phyloP scores from a whole-genome alignment of 2,329 filamentous ascomycete genomes.

The Fusarium pininemorale region DNA sequence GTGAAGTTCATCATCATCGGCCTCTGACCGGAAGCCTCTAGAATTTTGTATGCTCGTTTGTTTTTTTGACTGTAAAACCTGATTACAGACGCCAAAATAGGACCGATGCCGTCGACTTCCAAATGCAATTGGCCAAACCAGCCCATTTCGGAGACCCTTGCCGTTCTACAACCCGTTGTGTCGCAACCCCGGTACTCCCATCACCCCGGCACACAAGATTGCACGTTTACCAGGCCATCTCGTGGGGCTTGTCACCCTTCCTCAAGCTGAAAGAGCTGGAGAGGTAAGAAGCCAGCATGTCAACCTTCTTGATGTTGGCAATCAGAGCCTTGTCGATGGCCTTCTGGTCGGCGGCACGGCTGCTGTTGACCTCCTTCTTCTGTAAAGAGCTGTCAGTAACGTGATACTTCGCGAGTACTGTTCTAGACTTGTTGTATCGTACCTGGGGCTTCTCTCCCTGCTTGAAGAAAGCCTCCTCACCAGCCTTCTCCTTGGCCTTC shows the following conservation, averaged over 20 bases:
- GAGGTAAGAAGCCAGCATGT: constrained; percentile 92
- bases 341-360: constrained; percentile 97
- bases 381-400: constrained; percentile 55
- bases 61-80: constrained; percentile 69
- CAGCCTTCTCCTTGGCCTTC: constrained; percentile 93
- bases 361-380: constrained; percentile 97
- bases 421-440: constrained; percentile 49
- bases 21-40: constrained; percentile 48
- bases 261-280: constrained; percentile 96
- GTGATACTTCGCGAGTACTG: not conserved
- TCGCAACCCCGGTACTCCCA: constrained; percentile 45
- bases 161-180: constrained; percentile 57
- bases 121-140: constrained; percentile 73
- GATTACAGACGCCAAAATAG: constrained; percentile 74
- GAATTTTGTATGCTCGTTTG: constrained; percentile 55
- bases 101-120: constrained; percentile 72
- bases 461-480: constrained; percentile 99
- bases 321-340: constrained; percentile 96
- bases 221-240: constrained; percentile 94
- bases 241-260: constrained; percentile 99
- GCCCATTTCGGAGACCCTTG: constrained; percentile 59
- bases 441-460: constrained; percentile 98
- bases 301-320: constrained; percentile 98
- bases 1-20: constrained; percentile 45
- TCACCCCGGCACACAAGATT: constrained; percentile 43